Percentiles rank a stretch among this genome's conserved stretches.
These are phyloP conservation scores for Patellifolia procumbens DNA, from an alignment of 179 eudicot species.

Conservation along the genomic window DNA sequence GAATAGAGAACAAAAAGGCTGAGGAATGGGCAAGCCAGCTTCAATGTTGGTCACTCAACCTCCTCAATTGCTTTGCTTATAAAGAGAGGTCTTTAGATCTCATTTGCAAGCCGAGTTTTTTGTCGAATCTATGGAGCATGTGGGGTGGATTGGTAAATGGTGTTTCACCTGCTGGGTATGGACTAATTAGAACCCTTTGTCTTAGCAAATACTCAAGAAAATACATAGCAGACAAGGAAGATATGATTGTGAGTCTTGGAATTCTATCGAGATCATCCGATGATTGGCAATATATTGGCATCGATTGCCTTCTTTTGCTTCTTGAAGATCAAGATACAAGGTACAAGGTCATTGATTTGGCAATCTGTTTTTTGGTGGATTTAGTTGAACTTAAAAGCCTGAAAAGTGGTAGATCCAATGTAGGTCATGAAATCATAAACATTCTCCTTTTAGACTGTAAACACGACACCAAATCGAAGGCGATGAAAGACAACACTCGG, in stretches of 20 bases:
- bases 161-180: conserved; percentile 55
- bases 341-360: conserved; percentile 44
- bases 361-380: conserved; percentile 45
- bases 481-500: no score
- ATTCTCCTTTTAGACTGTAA: conserved; percentile 35
- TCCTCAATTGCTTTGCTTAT: conserved; percentile 52
- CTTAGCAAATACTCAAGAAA: conserved; percentile 42
- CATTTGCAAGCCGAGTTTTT: conserved; percentile 44
- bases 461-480: background rate
- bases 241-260: conserved; percentile 49
- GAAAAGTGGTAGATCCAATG: conserved; percentile 36
- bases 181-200: conserved; percentile 57
- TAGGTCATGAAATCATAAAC: conserved; percentile 44
- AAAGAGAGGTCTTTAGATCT: conserved; percentile 43
- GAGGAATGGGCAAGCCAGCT: conserved; percentile 85
- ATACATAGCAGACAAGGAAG: conserved; percentile 39
- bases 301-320: conserved; percentile 57
- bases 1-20: conserved; percentile 55
- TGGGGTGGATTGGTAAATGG: conserved; percentile 67
- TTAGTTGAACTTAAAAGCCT: conserved; percentile 52
- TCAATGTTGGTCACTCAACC: conserved; percentile 61
- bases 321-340: conserved; percentile 56
- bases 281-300: conserved; percentile 70
- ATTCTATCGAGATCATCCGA: conserved; percentile 61
- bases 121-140: conserved; percentile 46